phyloP scores from a whole-genome alignment of 2,329 filamentous ascomycete species.

The Phoma herbarum region DNA sequence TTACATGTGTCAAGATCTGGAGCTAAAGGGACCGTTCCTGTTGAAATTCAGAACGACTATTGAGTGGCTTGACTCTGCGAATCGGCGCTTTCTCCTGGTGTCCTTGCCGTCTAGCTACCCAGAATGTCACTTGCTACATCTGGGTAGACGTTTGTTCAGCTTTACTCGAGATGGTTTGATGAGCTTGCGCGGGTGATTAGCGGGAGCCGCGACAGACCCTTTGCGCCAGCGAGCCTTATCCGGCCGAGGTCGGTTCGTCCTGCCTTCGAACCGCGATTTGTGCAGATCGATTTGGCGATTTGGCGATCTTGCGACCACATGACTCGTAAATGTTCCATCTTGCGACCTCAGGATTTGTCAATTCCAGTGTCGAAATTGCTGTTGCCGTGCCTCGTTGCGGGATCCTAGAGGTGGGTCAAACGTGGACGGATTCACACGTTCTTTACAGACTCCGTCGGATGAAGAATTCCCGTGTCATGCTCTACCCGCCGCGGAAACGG shows the following conservation, averaged over 20 bases:
- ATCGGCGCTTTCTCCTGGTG: conserved; percentile 11
- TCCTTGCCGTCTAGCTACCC: conserved; percentile 7
- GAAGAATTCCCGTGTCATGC: not conserved
- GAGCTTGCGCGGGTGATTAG: conserved; percentile 7
- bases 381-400: not conserved
- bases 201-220: conserved; percentile 15
- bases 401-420: conserved; percentile 6
- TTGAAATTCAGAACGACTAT: not conserved
- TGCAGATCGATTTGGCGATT: conserved; percentile 17
- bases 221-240: conserved; percentile 9
- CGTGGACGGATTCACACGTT: not conserved
- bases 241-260: conserved; percentile 13
- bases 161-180: not conserved
- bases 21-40: conserved; percentile 3
- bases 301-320: conserved; percentile 10
- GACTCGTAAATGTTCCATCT: conserved; percentile 7
- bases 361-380: not conserved
- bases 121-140: conserved; percentile 7
- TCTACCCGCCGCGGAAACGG: not conserved
- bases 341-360: conserved; percentile 8
- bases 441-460: not conserved
- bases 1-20: conserved; percentile 15
- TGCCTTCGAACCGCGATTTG: conserved; percentile 1
- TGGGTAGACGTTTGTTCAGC: not conserved
- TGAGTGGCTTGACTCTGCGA: conserved; percentile 7